Conservation (phyloP, 495 filamentous ascomycete genomes). For the Tuber brumale region DNA sequence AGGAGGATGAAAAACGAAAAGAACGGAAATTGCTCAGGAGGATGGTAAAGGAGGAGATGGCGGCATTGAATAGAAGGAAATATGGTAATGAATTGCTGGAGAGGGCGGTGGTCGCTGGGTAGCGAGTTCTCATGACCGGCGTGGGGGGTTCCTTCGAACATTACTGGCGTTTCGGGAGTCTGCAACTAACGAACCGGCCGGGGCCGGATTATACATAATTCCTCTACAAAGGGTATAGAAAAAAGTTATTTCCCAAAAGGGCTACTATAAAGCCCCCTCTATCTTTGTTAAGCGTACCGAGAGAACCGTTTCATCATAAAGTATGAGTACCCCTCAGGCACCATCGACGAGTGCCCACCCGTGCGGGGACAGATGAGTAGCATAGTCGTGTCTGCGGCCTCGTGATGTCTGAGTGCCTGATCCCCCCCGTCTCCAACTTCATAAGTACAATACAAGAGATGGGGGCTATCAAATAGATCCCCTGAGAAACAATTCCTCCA, state of each 20-base stretch:
- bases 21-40: conserved; percentile 27
- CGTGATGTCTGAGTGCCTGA: background rate
- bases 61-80: conserved; percentile 11
- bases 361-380: background rate
- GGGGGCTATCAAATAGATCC: background rate
- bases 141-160: background rate
- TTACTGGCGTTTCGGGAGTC: background rate
- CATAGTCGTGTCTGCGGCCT: background rate
- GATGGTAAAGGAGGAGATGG: conserved; percentile 31
- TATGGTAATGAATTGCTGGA: conserved; percentile 7
- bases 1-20: conserved; percentile 19
- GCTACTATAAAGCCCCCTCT: background rate
- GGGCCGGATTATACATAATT: background rate
- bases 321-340: background rate
- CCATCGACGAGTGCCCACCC: background rate
- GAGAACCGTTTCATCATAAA: background rate
- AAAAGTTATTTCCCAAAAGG: background rate
- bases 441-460: background rate
- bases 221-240: background rate
- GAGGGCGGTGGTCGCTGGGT: background rate
- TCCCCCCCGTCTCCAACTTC: background rate
- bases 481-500: background rate
- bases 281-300: background rate
- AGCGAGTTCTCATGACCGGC: background rate
- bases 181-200: background rate